Evolutionary conservation across 1,284 basidiomycete species (phyloP), one percentile per base, ranked within the genome.

Genomic region (Peniophora sp.): DNA sequence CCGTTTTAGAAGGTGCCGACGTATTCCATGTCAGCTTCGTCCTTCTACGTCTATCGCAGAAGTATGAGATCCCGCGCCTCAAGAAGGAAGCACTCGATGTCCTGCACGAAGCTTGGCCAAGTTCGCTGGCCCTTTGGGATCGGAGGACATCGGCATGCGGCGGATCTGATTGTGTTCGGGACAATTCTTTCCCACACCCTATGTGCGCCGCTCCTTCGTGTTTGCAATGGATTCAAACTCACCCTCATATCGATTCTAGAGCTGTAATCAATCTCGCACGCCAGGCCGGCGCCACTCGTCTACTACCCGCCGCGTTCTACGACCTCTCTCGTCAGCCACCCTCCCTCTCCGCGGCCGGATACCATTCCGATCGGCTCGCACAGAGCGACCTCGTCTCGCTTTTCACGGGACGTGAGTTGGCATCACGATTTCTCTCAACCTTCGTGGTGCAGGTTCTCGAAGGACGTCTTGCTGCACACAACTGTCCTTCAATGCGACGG

Each of bases 371-470:
- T 22, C 56, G 55, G 24, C 75, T 87, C 43, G 69, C 74, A 9
- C 68, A 71, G 48, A 62, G 63, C 36, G 83, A 86, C 59, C 71
- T 88, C 9, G 68, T 80, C 54, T 69, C 63, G 41, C 71, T 83
- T 37, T 71, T 86, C 17, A 76, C 75, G 49, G 85, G 85, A 8
- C 80, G 83, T 51, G 85, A 88, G 65, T 75, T 80, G 50, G 74
- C 78, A 2, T 80, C 82, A 11, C 79, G 84, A 44, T 87, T 79
- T 64, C 75, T 88, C 49, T 85, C 85, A 6, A 83, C 81, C 15
- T 88, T 88, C 61, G 75, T 88, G 56, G 81, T 83, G 50, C 79
- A 79, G 58, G 75, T 84, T 51, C 71, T 87, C 32, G 84, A 88
- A 65, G 79, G 79, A 44, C 70, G 84, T 49, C 59, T 69, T 23